Percentiles rank a stretch among this genome's conserved stretches.
Conservation (phyloP, 345 rosid genomes). For the Hibiscus trionum region DNA sequence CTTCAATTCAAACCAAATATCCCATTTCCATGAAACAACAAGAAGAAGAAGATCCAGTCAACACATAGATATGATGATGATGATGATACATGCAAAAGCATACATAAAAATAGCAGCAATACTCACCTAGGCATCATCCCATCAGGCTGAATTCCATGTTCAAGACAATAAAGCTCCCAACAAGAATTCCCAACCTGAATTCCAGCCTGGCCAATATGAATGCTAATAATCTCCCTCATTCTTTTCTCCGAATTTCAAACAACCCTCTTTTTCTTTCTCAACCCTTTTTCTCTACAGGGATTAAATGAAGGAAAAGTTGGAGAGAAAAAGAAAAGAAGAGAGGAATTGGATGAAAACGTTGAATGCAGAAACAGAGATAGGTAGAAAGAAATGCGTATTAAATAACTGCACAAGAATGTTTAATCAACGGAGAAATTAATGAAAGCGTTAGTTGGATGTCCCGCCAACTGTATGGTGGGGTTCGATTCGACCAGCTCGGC, state of each 20-base stretch:
- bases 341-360: background rate
- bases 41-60: too few relatives aligned
- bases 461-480: slow-evolving; percentile 18
- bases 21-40: too few relatives aligned
- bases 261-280: background rate
- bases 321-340: background rate
- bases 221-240: background rate
- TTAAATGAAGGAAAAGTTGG: background rate
- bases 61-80: too few relatives aligned
- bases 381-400: too few relatives aligned
- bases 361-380: background rate
- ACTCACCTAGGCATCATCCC: background rate
- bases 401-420: background rate
- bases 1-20: too few relatives aligned
- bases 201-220: background rate
- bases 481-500: slow-evolving; percentile 11
- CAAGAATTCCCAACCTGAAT: background rate
- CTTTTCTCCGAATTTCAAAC: background rate
- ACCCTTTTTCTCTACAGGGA: background rate
- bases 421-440: background rate
- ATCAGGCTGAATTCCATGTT: background rate
- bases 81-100: background rate
- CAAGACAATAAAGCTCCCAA: background rate
- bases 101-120: too few relatives aligned
- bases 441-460: slow-evolving; percentile 7